Conservation (phyloP, 768 basidiomycete genomes). For the Candolleomyces efflorescens region DNA sequence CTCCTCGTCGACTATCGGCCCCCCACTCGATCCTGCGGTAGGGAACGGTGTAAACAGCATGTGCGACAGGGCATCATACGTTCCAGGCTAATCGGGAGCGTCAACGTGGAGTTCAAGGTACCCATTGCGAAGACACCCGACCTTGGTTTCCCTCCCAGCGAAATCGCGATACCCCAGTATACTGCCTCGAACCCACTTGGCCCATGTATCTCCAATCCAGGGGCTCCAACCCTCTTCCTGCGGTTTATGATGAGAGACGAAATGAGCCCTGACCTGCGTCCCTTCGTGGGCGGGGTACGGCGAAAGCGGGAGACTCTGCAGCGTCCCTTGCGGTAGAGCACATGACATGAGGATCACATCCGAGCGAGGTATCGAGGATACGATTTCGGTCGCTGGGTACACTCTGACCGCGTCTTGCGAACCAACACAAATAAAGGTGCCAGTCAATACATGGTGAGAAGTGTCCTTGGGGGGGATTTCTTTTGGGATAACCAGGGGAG, state of each 20-base stretch:
- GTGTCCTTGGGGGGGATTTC: slow-evolving; percentile 2
- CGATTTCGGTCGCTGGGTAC: slow-evolving; percentile 39
- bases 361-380: slow-evolving; percentile 54
- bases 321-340: slow-evolving; percentile 15
- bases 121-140: slow-evolving; percentile 14
- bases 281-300: slow-evolving; percentile 53
- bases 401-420: slow-evolving; percentile 27
- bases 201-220: slow-evolving; percentile 52
- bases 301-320: slow-evolving; percentile 52
- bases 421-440: slow-evolving; percentile 42
- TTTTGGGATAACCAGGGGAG: slow-evolving; percentile 19
- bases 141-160: slow-evolving; percentile 53
- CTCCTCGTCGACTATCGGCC: slow-evolving; percentile 59
- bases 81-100: slow-evolving; percentile 45
- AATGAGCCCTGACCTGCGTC: slow-evolving; percentile 47
- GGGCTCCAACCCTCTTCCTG: slow-evolving; percentile 39
- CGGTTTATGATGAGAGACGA: slow-evolving; percentile 42
- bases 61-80: slow-evolving; percentile 61
- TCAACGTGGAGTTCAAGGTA: neutral
- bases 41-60: slow-evolving; percentile 52
- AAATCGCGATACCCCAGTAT: slow-evolving; percentile 59
- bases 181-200: slow-evolving; percentile 47
- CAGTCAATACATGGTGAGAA: slow-evolving; percentile 14
- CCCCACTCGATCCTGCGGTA: slow-evolving; percentile 64
- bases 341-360: slow-evolving; percentile 50